phyloP scores from a whole-genome alignment of 805 yeast genomes.

The Yarrowia sp. region DNA sequence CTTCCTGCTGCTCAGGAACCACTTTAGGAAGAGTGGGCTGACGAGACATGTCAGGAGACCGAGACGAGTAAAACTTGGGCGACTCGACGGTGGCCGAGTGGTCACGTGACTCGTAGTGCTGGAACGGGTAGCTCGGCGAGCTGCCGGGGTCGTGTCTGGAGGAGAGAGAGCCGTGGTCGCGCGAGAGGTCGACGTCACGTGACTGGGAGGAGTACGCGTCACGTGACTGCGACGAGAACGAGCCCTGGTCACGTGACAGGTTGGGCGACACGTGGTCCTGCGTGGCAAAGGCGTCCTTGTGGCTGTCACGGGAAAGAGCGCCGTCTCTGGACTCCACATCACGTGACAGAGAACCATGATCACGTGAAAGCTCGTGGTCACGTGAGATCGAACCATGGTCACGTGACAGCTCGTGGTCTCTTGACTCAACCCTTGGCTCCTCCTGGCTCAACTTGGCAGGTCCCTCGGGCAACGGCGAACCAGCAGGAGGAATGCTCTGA shows the following conservation, averaged over 20 bases:
- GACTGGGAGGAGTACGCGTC: background rate
- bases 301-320: too few relatives aligned
- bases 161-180: background rate
- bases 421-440: too few relatives aligned
- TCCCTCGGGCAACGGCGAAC: constrained; percentile 3
- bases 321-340: too few relatives aligned
- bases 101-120: constrained; percentile 11
- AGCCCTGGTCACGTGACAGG: background rate
- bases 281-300: too few relatives aligned
- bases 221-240: background rate
- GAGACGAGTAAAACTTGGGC: constrained; percentile 1
- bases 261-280: too few relatives aligned
- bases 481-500: constrained; percentile 7
- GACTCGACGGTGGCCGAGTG: background rate
- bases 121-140: constrained; percentile 15
- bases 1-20: constrained; percentile 7
- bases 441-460: background rate
- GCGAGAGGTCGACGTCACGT: background rate
- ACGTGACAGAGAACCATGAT: background rate
- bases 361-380: background rate
- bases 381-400: background rate
- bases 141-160: background rate
- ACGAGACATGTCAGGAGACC: constrained; percentile 1
- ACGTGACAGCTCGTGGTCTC: background rate
- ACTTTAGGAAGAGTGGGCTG: constrained; percentile 11